Evolutionary conservation across 768 basidiomycete species (phyloP).

Genomic region (Trametes gibbosa): DNA sequence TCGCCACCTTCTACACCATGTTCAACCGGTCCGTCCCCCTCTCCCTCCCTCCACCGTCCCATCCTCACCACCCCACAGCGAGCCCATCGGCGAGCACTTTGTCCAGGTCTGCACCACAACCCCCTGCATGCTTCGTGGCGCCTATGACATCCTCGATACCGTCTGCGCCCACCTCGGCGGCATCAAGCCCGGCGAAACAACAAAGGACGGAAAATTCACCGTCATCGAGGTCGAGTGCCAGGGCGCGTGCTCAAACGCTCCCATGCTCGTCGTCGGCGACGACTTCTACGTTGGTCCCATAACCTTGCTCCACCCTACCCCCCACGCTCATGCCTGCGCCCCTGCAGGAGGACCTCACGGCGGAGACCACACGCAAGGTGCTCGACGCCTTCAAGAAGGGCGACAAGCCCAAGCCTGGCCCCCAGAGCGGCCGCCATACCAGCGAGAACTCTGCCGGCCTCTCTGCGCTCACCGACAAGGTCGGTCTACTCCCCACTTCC

Average conservation of each 20-base stretch:
- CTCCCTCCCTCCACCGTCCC: background rate
- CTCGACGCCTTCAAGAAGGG: slow-evolving; percentile 78
- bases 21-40: slow-evolving; percentile 78
- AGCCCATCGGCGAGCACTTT: slow-evolving; percentile 92
- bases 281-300: slow-evolving; percentile 78
- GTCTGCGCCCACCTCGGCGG: slow-evolving; percentile 80
- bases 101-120: slow-evolving; percentile 99
- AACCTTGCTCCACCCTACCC: slow-evolving; percentile 4
- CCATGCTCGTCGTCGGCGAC: slow-evolving; percentile 94
- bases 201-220: slow-evolving; percentile 94
- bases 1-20: slow-evolving; percentile 99
- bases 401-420: slow-evolving; percentile 88
- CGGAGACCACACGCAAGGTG: slow-evolving; percentile 73
- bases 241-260: slow-evolving; percentile 97
- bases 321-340: background rate
- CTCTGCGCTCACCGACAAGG: slow-evolving; percentile 76
- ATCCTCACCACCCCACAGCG: slow-evolving; percentile 43
- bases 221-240: slow-evolving; percentile 98
- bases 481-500: slow-evolving; percentile 29
- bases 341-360: slow-evolving; percentile 80
- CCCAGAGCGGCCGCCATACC: slow-evolving; percentile 82
- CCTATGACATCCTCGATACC: slow-evolving; percentile 85
- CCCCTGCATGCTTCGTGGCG: slow-evolving; percentile 94
- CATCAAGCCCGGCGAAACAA: slow-evolving; percentile 88
- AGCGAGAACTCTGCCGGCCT: slow-evolving; percentile 93